Conservation (phyloP, 1,284 basidiomycete species). For the Leccinum subfulvum region DNA sequence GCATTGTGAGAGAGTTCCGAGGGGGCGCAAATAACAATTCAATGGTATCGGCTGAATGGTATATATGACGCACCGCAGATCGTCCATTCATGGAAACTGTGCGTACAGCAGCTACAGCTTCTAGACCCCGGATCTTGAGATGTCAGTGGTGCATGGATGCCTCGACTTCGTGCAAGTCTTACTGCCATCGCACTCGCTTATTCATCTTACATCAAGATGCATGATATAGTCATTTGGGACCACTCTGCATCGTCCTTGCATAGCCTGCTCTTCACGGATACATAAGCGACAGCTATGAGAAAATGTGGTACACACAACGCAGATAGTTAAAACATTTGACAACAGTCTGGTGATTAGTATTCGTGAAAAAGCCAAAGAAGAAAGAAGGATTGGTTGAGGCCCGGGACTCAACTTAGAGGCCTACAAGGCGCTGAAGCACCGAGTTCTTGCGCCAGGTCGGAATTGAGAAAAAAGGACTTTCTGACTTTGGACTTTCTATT, state of each 20-base stretch:
- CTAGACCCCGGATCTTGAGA: neutral
- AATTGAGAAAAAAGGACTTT: neutral
- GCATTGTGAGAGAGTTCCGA: neutral
- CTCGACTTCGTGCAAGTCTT: neutral
- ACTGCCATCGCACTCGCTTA: neutral
- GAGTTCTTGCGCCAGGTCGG: neutral
- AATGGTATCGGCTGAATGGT: neutral
- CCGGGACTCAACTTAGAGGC: too few relatives aligned
- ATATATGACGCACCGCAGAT: neutral
- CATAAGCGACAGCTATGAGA: neutral
- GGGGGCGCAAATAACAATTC: neutral
- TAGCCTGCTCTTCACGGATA: neutral
- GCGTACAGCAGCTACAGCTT: neutral
- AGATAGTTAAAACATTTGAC: neutral
- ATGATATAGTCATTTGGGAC: neutral
- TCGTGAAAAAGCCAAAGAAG: neutral
- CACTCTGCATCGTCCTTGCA: neutral
- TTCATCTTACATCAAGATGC: neutral
- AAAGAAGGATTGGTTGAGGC: neutral
- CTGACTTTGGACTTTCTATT: neutral
- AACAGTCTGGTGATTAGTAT: neutral
- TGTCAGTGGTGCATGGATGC: neutral
- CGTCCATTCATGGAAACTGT: neutral
- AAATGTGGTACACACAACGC: neutral
- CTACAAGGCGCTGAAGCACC: too few relatives aligned